Evolutionary conservation across 129 eudicot genomes (phyloP), one percentile per base, ranked within the genome.

Genomic region (Flaveria trinervia): DNA sequence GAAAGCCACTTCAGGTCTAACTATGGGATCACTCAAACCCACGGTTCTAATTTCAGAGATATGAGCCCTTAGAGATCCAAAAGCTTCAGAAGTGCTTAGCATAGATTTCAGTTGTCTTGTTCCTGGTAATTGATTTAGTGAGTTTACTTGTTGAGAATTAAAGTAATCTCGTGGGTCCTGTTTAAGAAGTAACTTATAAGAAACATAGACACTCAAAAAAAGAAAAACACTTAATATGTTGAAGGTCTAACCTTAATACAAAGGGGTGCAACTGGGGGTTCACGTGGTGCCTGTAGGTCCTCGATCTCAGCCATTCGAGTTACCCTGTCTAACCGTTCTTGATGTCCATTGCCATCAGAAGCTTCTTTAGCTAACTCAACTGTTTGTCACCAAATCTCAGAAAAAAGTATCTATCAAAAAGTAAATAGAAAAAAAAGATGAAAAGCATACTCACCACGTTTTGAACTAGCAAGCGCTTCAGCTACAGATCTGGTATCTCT

Each of bases 161-260:
- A 95, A 95, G 86, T 95, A 95, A 77, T 95, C 99, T 39, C 97
- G 89, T 23, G 99, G 99, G 84, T 95, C 99, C 99, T 95, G 88
- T 75, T 41, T 70, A 82, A 68, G 12, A 82, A 50, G 20, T 30
- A 56, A 50, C 30, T 66, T 20, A 57, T 76, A 39, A 81, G 68
- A 73, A 56, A 61, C 69, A 66, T 43, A 39, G 69, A 67, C 49
- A n/a, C 23, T 48, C 39, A 2, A 9, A 41, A 62, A 64, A 36
- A 14, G 0, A 4, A 60, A 73, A 23, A 50, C 11, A 5, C 33
- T 59, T 64, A 51, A 55, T 46, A 72, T 56, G 50, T 20, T 69
- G 48, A 8, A 70, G 76, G 64, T 9, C 62, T 57, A 55, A 95
- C 99, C 96, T 95, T 92, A 71, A 95, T 95, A 84, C 85, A 84